phyloP scores from a whole-genome alignment of 2,329 filamentous ascomycete genomes.

The Talaromyces marneffei region DNA sequence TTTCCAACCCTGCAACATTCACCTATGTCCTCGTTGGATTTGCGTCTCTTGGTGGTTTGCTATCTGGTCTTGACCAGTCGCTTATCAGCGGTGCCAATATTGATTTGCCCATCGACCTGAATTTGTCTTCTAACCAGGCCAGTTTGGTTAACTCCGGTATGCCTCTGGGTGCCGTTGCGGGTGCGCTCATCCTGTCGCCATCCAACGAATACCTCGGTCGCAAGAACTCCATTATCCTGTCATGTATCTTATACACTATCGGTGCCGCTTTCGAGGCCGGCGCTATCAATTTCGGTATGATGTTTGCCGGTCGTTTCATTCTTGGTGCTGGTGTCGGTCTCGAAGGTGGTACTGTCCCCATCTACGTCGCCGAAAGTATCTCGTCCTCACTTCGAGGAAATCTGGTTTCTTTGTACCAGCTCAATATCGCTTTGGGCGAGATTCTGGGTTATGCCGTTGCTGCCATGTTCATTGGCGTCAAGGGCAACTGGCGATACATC shows the following conservation, averaged over 20 bases:
- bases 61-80: constrained; percentile 67
- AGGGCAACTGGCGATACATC: constrained; percentile 68
- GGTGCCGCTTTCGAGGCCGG: constrained; percentile 64
- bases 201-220: constrained; percentile 63
- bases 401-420: constrained; percentile 67
- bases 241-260: constrained; percentile 63
- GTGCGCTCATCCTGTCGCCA: constrained; percentile 61
- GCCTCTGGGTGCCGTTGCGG: constrained; percentile 65
- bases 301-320: constrained; percentile 61
- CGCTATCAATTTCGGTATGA: constrained; percentile 64
- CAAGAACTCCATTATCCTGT: constrained; percentile 63
- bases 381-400: constrained; percentile 63
- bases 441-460: constrained; percentile 68
- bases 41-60: constrained; percentile 68
- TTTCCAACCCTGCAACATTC: constrained; percentile 59
- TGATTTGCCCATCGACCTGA: constrained; percentile 56
- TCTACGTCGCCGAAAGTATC: constrained; percentile 66
- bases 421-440: constrained; percentile 70
- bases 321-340: constrained; percentile 66
- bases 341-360: constrained; percentile 67
- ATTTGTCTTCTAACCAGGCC: constrained; percentile 52
- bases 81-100: constrained; percentile 64
- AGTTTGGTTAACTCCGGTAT: constrained; percentile 65
- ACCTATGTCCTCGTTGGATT: constrained; percentile 64
- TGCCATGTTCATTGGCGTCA: constrained; percentile 65